Evolutionary conservation across 2,329 filamentous ascomycete genomes (phyloP).

Genomic region (Ophiocordyceps australis): DNA sequence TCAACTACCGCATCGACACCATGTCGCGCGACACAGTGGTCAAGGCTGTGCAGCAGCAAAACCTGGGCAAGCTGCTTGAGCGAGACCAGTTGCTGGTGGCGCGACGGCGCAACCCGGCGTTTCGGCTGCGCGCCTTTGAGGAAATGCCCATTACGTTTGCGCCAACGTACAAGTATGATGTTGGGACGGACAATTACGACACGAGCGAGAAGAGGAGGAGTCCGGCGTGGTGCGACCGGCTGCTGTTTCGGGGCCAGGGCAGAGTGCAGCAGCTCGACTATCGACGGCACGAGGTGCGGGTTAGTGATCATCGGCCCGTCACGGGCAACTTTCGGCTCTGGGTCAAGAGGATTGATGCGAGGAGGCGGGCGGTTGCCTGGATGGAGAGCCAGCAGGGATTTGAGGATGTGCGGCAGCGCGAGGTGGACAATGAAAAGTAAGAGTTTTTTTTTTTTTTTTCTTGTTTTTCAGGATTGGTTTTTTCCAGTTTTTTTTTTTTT

Average conservation of each 20-base stretch:
- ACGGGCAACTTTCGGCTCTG: constrained; percentile 69
- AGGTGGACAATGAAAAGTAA: constrained; percentile 63
- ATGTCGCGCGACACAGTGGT: constrained; percentile 91
- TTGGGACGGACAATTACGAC: constrained; percentile 87
- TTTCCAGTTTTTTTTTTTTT: constrained; percentile 6
- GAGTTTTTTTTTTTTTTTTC: too few species aligned
- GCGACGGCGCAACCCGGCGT: constrained; percentile 73
- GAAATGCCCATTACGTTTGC: constrained; percentile 83
- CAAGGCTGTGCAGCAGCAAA: constrained; percentile 62
- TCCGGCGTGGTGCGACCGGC: constrained; percentile 89
- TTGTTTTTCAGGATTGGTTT: too few species aligned
- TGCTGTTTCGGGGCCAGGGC: constrained; percentile 70
- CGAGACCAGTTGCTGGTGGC: constrained; percentile 86
- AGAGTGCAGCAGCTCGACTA: constrained; percentile 82
- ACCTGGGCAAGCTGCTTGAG: constrained; percentile 73
- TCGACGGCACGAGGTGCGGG: constrained; percentile 68
- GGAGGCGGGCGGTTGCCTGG: constrained; percentile 47
- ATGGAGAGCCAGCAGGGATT: constrained; percentile 60
- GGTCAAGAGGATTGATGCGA: constrained; percentile 62
- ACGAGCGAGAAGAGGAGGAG: constrained; percentile 85
- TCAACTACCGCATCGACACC: constrained; percentile 96
- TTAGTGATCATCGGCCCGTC: constrained; percentile 87
- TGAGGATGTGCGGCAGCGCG: constrained; percentile 48
- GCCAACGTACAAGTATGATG: constrained; percentile 97
- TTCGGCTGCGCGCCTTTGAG: constrained; percentile 76